Evolutionary conservation across 345 rosid species (phyloP).

Genomic region (Brassica cretica): DNA sequence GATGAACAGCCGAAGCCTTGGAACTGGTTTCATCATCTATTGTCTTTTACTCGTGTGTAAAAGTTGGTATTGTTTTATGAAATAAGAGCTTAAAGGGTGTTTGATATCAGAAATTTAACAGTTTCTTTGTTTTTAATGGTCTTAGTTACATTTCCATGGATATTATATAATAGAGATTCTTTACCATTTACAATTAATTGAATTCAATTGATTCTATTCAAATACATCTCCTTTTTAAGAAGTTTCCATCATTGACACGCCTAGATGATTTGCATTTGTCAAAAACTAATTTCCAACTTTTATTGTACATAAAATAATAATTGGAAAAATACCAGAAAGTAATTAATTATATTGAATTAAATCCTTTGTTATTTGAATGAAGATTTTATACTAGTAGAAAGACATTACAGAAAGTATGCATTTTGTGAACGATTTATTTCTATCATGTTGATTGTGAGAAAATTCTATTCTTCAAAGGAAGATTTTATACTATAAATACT

Average conservation of each 20-base stretch:
- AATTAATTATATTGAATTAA: neutral
- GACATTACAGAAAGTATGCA: neutral
- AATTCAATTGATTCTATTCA: constrained; percentile 11
- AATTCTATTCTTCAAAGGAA: neutral
- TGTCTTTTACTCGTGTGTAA: neutral
- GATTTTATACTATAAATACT: constrained; percentile 13
- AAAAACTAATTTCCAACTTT: constrained; percentile 1
- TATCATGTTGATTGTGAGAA: neutral
- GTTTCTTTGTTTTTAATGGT: neutral
- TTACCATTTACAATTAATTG: constrained; percentile 11
- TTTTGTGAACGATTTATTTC: neutral
- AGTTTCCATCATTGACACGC: constrained; percentile 5
- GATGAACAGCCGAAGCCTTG: constrained; percentile 26
- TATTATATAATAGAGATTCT: neutral
- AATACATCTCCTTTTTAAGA: neutral
- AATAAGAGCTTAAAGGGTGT: neutral
- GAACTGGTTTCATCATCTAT: constrained; percentile 29
- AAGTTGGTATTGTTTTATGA: neutral
- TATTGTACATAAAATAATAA: neutral
- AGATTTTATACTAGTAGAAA: neutral
- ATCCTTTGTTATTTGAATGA: neutral
- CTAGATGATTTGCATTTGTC: neutral
- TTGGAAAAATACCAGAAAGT: neutral
- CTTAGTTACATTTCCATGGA: neutral
- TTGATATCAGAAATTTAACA: neutral